These are phyloP conservation scores for Termitomyces sp. DNA, from an alignment of 768 basidiomycete genomes.

Conservation along the genomic window DNA sequence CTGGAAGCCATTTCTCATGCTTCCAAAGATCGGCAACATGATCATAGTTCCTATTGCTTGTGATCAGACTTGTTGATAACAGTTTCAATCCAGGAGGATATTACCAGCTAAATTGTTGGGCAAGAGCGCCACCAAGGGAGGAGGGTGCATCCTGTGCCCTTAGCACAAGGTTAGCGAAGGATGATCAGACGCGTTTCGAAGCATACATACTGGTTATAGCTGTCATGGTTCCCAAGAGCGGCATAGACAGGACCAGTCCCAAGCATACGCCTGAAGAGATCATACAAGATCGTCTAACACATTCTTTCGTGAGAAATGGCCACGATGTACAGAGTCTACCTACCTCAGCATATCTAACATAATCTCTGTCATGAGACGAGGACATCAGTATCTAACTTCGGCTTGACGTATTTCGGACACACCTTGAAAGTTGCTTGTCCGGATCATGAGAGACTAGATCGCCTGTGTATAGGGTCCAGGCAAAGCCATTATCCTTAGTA, in stretches of 20 bases:
- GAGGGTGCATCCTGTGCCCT: slow-evolving; percentile 62
- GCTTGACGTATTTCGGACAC: slow-evolving; percentile 12
- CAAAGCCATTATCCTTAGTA: slow-evolving; percentile 58
- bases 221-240: slow-evolving; percentile 76
- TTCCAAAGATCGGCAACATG: slow-evolving; percentile 71
- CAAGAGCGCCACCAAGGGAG: slow-evolving; percentile 50
- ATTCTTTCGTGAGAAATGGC: not conserved
- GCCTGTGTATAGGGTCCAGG: slow-evolving; percentile 67
- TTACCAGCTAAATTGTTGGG: slow-evolving; percentile 64
- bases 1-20: slow-evolving; percentile 65
- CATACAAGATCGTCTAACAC: slow-evolving; percentile 57
- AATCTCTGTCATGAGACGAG: slow-evolving; percentile 38
- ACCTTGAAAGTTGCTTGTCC: slow-evolving; percentile 61
- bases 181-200: not conserved
- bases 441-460: slow-evolving; percentile 74
- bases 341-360: slow-evolving; percentile 63
- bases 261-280: slow-evolving; percentile 59
- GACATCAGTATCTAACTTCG: not conserved
- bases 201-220: slow-evolving; percentile 53
- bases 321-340: not conserved
- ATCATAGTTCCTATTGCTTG: slow-evolving; percentile 62
- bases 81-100: slow-evolving; percentile 5
- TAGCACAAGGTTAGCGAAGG: not conserved
- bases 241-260: slow-evolving; percentile 73
- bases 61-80: not conserved